Conservation (phyloP, 192 early-diverging fungal species). For the Dimargaris xerosporica region DNA sequence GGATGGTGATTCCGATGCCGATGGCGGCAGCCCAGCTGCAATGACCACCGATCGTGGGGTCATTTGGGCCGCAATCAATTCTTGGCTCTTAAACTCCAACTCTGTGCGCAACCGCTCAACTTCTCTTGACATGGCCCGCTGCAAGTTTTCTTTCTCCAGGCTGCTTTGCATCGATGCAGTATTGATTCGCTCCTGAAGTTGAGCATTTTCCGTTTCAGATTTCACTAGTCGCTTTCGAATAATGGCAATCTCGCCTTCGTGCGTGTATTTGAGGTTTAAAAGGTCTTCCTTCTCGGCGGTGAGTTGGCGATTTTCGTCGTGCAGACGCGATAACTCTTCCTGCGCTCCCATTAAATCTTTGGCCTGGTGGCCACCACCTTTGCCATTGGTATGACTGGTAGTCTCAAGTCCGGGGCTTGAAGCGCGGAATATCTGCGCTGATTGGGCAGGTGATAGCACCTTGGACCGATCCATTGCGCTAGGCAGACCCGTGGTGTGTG, state of each 20-base stretch:
- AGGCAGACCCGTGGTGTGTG: not conserved
- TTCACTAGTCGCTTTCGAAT: conserved; percentile 8
- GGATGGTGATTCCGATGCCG: not conserved
- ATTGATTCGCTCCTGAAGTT: not conserved
- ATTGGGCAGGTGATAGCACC: not conserved
- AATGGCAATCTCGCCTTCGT: conserved; percentile 12
- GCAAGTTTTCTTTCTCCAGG: not conserved
- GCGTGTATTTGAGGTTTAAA: conserved; percentile 1
- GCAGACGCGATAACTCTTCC: not conserved
- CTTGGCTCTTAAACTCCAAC: conserved; percentile 2
- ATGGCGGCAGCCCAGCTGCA: not conserved
- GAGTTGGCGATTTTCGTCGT: conserved; percentile 1
- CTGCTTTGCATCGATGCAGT: no score
- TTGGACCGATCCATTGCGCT: not conserved
- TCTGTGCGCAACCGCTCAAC: not conserved
- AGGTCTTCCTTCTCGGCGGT: not conserved
- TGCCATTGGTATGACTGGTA: not conserved
- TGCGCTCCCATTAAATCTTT: not conserved
- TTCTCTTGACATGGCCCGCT: not conserved
- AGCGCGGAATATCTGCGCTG: not conserved
- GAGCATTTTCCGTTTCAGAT: conserved; percentile 8
- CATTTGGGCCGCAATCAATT: conserved; percentile 8
- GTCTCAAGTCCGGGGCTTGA: not conserved
- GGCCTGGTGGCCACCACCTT: not conserved
- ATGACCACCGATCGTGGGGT: not conserved